Conservation (phyloP, 2,329 filamentous ascomycete genomes). For the Alternaria brassicae region DNA sequence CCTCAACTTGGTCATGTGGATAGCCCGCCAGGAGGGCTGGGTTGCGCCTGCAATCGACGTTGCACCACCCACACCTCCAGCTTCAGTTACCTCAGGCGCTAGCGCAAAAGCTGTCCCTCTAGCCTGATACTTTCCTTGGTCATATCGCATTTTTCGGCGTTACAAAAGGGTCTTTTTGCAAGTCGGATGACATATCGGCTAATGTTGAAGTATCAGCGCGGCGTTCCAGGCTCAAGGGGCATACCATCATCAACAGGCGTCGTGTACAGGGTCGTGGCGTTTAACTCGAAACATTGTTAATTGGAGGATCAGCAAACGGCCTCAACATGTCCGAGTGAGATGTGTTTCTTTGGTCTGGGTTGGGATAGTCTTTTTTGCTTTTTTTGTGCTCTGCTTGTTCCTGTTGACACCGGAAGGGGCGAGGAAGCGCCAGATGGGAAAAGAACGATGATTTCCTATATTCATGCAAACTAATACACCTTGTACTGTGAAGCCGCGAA, state of each 20-base stretch:
- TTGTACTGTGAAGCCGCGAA: background rate
- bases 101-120: conserved; percentile 19
- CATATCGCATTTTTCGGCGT: conserved; percentile 4
- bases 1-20: conserved; percentile 51
- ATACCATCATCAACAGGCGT: conserved; percentile 2
- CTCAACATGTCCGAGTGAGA: background rate
- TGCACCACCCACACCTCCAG: conserved; percentile 33
- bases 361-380: background rate
- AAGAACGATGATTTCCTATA: background rate
- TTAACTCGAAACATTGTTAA: background rate
- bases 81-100: conserved; percentile 23
- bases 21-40: conserved; percentile 46
- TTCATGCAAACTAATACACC: background rate
- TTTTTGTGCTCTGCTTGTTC: background rate
- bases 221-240: conserved; percentile 4
- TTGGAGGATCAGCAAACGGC: background rate
- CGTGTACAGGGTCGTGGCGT: conserved; percentile 7
- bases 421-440: background rate
- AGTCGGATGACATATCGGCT: background rate
- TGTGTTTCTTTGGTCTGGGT: background rate
- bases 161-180: background rate
- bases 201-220: conserved; percentile 1
- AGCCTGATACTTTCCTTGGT: conserved; percentile 4
- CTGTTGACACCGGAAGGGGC: background rate
- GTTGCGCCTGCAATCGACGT: conserved; percentile 22